Percentiles rank a stretch among this genome's conserved stretches.
Conservation (phyloP, 495 filamentous ascomycete species). For the Aspergillus wentii region DNA sequence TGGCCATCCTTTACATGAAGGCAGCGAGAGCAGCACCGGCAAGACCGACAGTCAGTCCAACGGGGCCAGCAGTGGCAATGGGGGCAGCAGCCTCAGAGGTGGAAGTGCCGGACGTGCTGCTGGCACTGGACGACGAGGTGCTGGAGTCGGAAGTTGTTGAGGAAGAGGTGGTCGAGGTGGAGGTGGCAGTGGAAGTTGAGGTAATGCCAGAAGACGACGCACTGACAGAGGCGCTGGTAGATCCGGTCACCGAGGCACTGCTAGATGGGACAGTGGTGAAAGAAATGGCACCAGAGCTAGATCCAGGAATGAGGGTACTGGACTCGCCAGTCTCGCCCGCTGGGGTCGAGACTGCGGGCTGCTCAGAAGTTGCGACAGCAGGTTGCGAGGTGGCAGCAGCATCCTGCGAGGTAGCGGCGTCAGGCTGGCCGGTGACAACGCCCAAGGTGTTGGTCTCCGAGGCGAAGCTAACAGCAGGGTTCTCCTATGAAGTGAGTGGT, state of each 20-base stretch:
- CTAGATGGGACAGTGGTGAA: constrained; percentile 14
- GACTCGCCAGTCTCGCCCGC: constrained; percentile 4
- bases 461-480: constrained; percentile 40
- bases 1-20: constrained; percentile 43
- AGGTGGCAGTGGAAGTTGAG: constrained; percentile 17
- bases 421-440: constrained; percentile 50
- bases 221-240: constrained; percentile 17
- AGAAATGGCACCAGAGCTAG: constrained; percentile 10
- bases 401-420: constrained; percentile 29
- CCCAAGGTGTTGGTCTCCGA: constrained; percentile 51
- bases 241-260: constrained; percentile 14
- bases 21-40: constrained; percentile 43
- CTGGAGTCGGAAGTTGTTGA: constrained; percentile 11
- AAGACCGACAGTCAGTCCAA: constrained; percentile 31
- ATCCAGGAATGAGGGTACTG: constrained; percentile 7
- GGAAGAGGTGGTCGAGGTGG: constrained; percentile 16
- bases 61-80: constrained; percentile 31
- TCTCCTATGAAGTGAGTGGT: constrained; percentile 20
- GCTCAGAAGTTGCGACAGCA: constrained; percentile 36
- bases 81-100: constrained; percentile 28
- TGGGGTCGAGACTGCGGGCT: constrained; percentile 33
- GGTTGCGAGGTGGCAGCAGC: constrained; percentile 36
- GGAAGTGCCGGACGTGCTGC: constrained; percentile 16
- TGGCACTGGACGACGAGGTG: constrained; percentile 9
- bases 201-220: constrained; percentile 12